These are phyloP conservation scores for Lasiodiplodia gonubiensis DNA, from an alignment of 2,329 filamentous ascomycete genomes.

Conservation along the genomic window DNA sequence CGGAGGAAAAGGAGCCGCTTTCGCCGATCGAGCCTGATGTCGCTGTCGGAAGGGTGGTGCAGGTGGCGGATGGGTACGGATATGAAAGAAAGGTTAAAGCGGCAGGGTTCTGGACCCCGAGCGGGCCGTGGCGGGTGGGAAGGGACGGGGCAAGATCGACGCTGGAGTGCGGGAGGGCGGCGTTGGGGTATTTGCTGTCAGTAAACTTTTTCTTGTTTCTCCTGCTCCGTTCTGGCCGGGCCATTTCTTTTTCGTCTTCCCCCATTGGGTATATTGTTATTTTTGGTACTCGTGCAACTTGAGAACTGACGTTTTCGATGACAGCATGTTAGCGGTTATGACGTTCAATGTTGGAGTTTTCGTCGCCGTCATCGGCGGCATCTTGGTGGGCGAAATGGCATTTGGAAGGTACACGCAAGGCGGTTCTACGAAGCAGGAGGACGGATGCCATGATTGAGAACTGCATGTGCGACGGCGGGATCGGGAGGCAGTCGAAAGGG, in stretches of 20 bases:
- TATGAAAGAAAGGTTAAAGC: neutral
- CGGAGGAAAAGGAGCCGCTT: neutral
- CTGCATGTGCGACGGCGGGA: neutral
- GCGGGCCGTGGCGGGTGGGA: constrained; percentile 34
- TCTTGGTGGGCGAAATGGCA: constrained; percentile 38
- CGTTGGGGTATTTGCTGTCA: constrained; percentile 41
- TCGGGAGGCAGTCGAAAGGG: neutral
- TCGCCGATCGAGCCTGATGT: neutral
- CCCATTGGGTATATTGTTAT: too few species aligned
- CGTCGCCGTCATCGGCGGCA: constrained; percentile 40
- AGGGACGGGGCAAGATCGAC: constrained; percentile 34
- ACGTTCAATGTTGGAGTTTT: constrained; percentile 42
- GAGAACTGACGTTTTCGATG: neutral
- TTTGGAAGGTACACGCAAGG: constrained; percentile 38
- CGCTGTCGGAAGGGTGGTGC: neutral
- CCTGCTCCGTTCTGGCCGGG: neutral
- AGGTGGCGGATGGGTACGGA: neutral
- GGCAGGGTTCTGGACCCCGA: constrained; percentile 34
- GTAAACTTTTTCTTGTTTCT: constrained; percentile 8
- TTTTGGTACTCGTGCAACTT: neutral
- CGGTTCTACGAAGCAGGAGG: constrained; percentile 35
- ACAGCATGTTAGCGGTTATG: constrained; percentile 43
- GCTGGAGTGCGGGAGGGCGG: constrained; percentile 37
- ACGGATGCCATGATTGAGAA: constrained; percentile 37
- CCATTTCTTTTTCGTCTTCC: neutral